Conservation (phyloP, 192 early-diverging fungal genomes). For the Glomus cerebriforme region DNA sequence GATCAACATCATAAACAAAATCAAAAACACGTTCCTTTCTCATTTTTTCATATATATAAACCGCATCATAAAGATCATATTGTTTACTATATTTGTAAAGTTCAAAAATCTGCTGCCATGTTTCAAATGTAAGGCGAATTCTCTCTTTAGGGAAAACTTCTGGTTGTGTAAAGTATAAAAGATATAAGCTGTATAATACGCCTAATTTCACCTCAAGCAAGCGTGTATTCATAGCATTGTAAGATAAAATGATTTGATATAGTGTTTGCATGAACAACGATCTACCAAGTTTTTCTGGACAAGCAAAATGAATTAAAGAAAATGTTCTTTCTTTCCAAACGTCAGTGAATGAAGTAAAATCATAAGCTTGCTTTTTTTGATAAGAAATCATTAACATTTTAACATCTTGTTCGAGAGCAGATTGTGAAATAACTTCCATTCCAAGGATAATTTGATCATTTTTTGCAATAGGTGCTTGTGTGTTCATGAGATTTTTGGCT, state of each 20-base stretch:
- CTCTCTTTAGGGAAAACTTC: slow-evolving; percentile 51
- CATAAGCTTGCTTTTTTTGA: neutral
- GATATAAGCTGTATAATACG: slow-evolving; percentile 55
- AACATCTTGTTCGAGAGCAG: slow-evolving; percentile 14
- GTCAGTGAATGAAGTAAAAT: slow-evolving; percentile 48
- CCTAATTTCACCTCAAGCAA: slow-evolving; percentile 49
- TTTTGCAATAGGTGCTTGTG: no score
- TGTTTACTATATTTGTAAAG: slow-evolving; percentile 51
- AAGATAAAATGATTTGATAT: slow-evolving; percentile 49
- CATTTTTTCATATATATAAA: slow-evolving; percentile 49
- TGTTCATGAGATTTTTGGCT: no score
- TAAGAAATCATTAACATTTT: neutral
- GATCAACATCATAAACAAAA: slow-evolving; percentile 40
- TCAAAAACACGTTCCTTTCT: slow-evolving; percentile 48
- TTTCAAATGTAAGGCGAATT: slow-evolving; percentile 47
- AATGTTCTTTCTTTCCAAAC: slow-evolving; percentile 57
- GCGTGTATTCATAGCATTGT: slow-evolving; percentile 28
- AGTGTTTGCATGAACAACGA: slow-evolving; percentile 55
- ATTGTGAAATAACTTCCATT: neutral
- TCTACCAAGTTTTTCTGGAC: slow-evolving; percentile 57
- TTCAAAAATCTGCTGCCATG: slow-evolving; percentile 43
- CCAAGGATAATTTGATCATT: neutral
- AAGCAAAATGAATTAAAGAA: slow-evolving; percentile 60
- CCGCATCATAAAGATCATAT: slow-evolving; percentile 45
- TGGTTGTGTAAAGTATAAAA: slow-evolving; percentile 60